Percentiles rank a stretch among this genome's conserved stretches.
These are phyloP conservation scores for Lactarius vividus DNA, from an alignment of 768 basidiomycete species.

Conservation along the genomic window DNA sequence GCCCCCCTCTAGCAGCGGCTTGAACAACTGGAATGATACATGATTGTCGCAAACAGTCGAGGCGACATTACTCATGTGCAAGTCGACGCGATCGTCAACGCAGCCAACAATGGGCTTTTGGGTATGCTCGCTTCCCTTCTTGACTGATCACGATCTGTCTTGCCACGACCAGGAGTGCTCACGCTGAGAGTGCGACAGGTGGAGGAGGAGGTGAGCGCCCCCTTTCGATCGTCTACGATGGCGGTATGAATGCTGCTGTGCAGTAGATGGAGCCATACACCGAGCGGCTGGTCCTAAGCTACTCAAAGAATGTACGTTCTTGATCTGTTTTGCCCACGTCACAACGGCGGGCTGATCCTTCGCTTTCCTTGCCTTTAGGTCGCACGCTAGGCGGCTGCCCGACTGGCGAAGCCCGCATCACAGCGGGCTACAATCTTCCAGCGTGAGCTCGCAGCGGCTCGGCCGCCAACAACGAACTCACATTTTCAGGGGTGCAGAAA, in stretches of 20 bases:
- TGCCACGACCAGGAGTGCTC: neutral
- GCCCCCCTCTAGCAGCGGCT: neutral
- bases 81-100: slow-evolving; percentile 77
- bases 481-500: slow-evolving; percentile 40
- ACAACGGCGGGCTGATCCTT: neutral
- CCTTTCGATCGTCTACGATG: neutral
- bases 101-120: slow-evolving; percentile 69
- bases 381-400: slow-evolving; percentile 61
- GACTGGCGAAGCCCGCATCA: slow-evolving; percentile 77
- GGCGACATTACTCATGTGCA: slow-evolving; percentile 75
- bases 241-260: neutral
- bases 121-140: slow-evolving; percentile 41
- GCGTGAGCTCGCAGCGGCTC: slow-evolving; percentile 49
- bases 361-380: slow-evolving; percentile 36
- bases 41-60: slow-evolving; percentile 44
- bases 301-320: slow-evolving; percentile 58
- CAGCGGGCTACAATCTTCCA: slow-evolving; percentile 71
- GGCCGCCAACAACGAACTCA: neutral
- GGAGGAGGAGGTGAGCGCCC: slow-evolving; percentile 66
- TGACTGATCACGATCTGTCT: neutral
- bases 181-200: slow-evolving; percentile 40
- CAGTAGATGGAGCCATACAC: slow-evolving; percentile 85
- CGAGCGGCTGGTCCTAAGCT: slow-evolving; percentile 65
- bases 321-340: neutral
- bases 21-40: neutral